Conservation (phyloP, 495 filamentous ascomycete genomes). For the Cetradonia linearis region DNA sequence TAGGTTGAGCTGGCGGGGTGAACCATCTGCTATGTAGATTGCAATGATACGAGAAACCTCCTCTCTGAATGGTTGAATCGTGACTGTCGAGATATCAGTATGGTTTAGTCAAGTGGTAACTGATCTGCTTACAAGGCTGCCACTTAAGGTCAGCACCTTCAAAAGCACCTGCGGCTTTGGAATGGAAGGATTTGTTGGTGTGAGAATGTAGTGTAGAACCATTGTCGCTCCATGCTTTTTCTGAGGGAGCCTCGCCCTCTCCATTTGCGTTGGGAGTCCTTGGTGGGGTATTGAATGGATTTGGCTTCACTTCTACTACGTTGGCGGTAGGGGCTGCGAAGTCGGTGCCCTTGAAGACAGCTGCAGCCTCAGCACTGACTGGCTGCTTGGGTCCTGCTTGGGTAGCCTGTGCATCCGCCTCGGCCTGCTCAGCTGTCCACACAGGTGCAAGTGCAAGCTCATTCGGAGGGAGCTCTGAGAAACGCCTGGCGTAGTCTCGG, state of each 20-base stretch:
- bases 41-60: constrained; percentile 60
- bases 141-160: constrained; percentile 40
- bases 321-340: constrained; percentile 38
- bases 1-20: constrained; percentile 62
- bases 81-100: constrained; percentile 41
- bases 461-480: constrained; percentile 39
- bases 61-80: constrained; percentile 63
- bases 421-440: constrained; percentile 51
- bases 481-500: constrained; percentile 53
- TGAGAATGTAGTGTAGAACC: constrained; percentile 21
- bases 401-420: constrained; percentile 30
- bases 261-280: constrained; percentile 31
- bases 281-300: constrained; percentile 50
- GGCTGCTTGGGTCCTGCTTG: constrained; percentile 25
- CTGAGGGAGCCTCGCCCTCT: constrained; percentile 19
- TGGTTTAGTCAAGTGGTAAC: constrained; percentile 3
- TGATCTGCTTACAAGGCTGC: constrained; percentile 42
- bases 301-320: constrained; percentile 28
- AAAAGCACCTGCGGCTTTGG: constrained; percentile 36
- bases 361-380: constrained; percentile 30
- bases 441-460: constrained; percentile 49
- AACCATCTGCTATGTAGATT: constrained; percentile 53
- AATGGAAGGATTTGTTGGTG: constrained; percentile 22
- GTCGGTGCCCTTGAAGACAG: constrained; percentile 49
- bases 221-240: constrained; percentile 22